Evolutionary conservation across 192 early-diverging fungal genomes (phyloP).

Genomic region (Coemansia sp.): DNA sequence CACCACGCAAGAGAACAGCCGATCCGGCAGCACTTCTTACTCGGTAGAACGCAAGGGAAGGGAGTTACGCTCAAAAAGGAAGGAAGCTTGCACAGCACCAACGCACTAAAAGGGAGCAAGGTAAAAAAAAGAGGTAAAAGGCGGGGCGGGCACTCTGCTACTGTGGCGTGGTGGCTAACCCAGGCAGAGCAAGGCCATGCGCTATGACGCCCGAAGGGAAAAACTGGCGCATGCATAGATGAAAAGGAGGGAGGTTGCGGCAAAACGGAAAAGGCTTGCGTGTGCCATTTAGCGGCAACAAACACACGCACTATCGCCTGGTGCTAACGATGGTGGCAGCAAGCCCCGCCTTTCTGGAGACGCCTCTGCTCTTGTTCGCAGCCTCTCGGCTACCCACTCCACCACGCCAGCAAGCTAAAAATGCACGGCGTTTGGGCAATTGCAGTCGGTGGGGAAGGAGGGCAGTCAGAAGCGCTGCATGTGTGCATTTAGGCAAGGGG

Average conservation of each 20-base stretch:
- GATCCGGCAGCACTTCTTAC: not conserved
- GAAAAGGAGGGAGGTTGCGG: constrained; percentile 4
- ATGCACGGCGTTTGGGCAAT: constrained; percentile 2
- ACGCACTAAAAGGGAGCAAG: not conserved
- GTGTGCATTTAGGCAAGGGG: not conserved
- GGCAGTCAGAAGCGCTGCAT: constrained; percentile 1
- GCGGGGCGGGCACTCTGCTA: constrained; percentile 1
- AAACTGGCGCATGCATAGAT: constrained; percentile 11
- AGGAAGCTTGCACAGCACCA: not conserved
- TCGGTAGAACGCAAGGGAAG: not conserved
- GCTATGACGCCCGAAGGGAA: constrained; percentile 10
- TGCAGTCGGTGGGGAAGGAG: constrained; percentile 2
- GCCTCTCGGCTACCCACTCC: not conserved
- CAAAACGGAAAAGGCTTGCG: not conserved
- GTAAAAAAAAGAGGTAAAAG: not conserved
- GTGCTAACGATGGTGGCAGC: not conserved
- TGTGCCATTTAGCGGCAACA: constrained; percentile 5
- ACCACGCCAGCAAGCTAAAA: not conserved
- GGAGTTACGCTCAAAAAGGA: constrained; percentile 6
- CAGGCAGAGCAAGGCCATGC: not conserved
- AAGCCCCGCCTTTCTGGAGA: not conserved
- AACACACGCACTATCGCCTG: not conserved
- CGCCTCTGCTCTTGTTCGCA: not conserved
- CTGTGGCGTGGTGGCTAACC: constrained; percentile 11
- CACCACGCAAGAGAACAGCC: not conserved